Evolutionary conservation across 2,329 filamentous ascomycete species (phyloP), one percentile per base, ranked within the genome.

Genomic region (Curvularia eragrostidis): DNA sequence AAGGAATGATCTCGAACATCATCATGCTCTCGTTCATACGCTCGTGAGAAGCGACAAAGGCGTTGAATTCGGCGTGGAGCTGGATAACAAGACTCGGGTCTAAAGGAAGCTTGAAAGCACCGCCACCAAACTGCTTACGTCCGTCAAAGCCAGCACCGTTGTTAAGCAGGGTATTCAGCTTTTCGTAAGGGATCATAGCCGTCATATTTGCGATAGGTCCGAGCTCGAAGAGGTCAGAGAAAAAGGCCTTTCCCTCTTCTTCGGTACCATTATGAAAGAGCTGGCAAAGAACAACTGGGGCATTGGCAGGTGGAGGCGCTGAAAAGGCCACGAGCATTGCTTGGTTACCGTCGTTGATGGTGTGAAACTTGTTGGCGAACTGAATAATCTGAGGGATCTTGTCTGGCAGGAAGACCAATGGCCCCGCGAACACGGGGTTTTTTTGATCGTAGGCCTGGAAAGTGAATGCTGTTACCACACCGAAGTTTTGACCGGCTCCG

Each of bases 401-500:
- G 26, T 61, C 64, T 10, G 71, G 74, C 4, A 67, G 67, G 56
- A 77, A 79, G 18, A 78, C 52, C 19, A 79, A 61, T 12, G 72
- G 72, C 2, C 78, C 78, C 10, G 72, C 68, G 39, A 69, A 80
- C 19, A 77, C 67, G 7, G 72, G 66, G 24, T 65, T 59, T 3
- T 59, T 28, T 54, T 78, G 76, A 0, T 62, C 58, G 42, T 73
- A 69, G 7, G 63, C 75, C 44, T 69, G 70, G 56, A 79, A 73
- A 0, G 72, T 75, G 67, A 84, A 84, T 48, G 82, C 78, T 0
- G 72, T 75, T 13, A 70, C 66, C 26, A 77, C 70, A 41, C 75
- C 73, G 48, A 76, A 77, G 52, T 75, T 74, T 36, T 70, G 59
- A 3, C 75, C 73, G 4, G 74, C 75, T 13, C 78, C 78, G 15